These are phyloP conservation scores for Neurospora sp. DNA, from an alignment of 495 filamentous ascomycete species.

Conservation along the genomic window DNA sequence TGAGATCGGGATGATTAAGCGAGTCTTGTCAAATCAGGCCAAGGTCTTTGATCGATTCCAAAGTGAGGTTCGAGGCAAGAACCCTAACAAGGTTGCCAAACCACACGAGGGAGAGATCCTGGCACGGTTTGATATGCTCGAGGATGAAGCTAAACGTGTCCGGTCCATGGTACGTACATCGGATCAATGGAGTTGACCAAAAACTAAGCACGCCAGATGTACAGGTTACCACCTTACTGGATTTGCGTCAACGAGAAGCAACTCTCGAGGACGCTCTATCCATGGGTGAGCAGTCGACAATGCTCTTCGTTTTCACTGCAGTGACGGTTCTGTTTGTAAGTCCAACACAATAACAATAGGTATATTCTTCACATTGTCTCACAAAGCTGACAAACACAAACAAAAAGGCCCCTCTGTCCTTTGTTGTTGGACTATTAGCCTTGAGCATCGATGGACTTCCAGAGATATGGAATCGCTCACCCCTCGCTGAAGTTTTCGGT, in stretches of 20 bases:
- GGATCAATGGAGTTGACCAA: not conserved
- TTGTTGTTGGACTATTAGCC: slow-evolving; percentile 4
- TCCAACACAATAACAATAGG: not conserved
- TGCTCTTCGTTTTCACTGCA: slow-evolving; percentile 7
- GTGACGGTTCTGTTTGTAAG: slow-evolving; percentile 6
- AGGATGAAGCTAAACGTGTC: slow-evolving; percentile 2
- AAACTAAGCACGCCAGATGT: not conserved
- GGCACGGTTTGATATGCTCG: slow-evolving; percentile 2
- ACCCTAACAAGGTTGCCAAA: not conserved
- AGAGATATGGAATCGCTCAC: not conserved
- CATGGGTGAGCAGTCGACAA: slow-evolving; percentile 6
- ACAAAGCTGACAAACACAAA: not conserved
- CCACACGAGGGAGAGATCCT: not conserved
- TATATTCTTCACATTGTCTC: not conserved
- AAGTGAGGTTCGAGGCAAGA: not conserved
- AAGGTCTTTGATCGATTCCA: not conserved
- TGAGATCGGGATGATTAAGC: slow-evolving; percentile 7
- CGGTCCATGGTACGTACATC: slow-evolving; percentile 2
- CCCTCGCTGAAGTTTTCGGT: slow-evolving; percentile 6
- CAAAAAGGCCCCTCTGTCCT: slow-evolving; percentile 5
- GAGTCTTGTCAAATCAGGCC: slow-evolving; percentile 1
- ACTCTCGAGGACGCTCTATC: slow-evolving; percentile 3
- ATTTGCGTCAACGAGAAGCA: slow-evolving; percentile 5
- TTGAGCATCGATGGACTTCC: not conserved
- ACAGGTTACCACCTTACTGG: not conserved